Conservation (phyloP, 345 rosid species). For the Hevea brasiliensis region DNA sequence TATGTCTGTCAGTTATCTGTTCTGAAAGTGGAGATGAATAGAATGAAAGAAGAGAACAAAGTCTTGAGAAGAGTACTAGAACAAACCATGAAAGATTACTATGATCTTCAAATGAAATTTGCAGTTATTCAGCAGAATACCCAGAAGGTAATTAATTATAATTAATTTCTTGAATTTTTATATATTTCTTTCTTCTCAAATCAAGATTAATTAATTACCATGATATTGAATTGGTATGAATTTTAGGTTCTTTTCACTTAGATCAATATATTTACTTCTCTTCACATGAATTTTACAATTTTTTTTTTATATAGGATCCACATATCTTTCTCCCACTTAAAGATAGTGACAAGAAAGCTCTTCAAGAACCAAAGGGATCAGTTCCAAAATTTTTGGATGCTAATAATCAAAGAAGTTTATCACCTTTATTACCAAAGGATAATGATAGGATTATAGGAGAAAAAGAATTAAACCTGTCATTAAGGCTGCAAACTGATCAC, state of each 20-base stretch:
- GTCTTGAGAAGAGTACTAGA: slow-evolving; percentile 53
- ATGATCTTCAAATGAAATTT: slow-evolving; percentile 50
- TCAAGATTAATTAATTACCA: neutral
- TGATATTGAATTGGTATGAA: neutral
- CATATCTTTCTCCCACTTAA: slow-evolving; percentile 35
- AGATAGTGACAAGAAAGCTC: slow-evolving; percentile 8
- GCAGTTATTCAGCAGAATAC: slow-evolving; percentile 43
- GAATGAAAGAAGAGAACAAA: slow-evolving; percentile 61
- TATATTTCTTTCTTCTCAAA: neutral
- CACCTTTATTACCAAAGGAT: neutral
- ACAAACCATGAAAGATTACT: slow-evolving; percentile 55
- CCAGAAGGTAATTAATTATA: slow-evolving; percentile 25
- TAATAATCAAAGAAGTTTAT: neutral
- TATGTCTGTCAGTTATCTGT: slow-evolving; percentile 34
- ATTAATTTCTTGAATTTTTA: neutral
- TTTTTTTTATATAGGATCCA: slow-evolving; percentile 28
- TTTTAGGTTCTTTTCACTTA: neutral
- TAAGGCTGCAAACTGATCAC: slow-evolving; percentile 36
- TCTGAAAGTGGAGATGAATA: slow-evolving; percentile 51
- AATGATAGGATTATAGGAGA: neutral
- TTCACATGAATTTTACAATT: neutral
- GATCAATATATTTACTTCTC: neutral
- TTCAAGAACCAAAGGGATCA: slow-evolving; percentile 18
- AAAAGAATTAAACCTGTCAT: slow-evolving; percentile 47
- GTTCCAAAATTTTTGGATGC: slow-evolving; percentile 6